Percentiles rank a stretch among this genome's conserved stretches.
These are phyloP conservation scores for Colletotrichum simmondsii DNA, from an alignment of 2,329 filamentous ascomycete genomes.

Conservation along the genomic window DNA sequence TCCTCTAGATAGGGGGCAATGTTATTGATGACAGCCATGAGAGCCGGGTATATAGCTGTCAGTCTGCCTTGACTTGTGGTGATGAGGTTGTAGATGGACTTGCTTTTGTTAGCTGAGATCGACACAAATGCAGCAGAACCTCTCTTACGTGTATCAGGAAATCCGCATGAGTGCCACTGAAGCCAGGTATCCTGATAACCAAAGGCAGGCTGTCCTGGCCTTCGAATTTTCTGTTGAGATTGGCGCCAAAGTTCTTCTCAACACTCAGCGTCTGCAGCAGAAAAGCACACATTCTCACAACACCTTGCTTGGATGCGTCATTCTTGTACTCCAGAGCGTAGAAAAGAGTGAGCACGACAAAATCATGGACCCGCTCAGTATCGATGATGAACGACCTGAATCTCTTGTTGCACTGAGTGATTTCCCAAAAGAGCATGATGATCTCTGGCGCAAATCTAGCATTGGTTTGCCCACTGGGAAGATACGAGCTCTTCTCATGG, in stretches of 20 bases:
- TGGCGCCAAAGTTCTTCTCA: slow-evolving; percentile 88
- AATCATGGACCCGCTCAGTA: slow-evolving; percentile 92
- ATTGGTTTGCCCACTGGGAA: slow-evolving; percentile 84
- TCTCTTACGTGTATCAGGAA: slow-evolving; percentile 85
- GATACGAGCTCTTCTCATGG: slow-evolving; percentile 87
- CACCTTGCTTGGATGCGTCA: slow-evolving; percentile 87
- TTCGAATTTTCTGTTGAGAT: slow-evolving; percentile 89
- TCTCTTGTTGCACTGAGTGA: slow-evolving; percentile 95
- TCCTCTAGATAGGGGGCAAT: slow-evolving; percentile 86
- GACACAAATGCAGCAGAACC: not conserved
- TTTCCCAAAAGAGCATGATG: slow-evolving; percentile 97
- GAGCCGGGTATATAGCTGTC: slow-evolving; percentile 89
- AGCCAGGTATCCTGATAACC: slow-evolving; percentile 84
- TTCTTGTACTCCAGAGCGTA: slow-evolving; percentile 91
- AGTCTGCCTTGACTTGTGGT: slow-evolving; percentile 91
- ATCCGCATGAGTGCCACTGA: slow-evolving; percentile 91
- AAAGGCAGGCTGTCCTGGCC: slow-evolving; percentile 87
- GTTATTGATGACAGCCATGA: slow-evolving; percentile 94
- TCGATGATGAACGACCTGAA: slow-evolving; percentile 98
- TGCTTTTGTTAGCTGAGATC: slow-evolving; percentile 24
- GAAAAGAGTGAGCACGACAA: slow-evolving; percentile 89
- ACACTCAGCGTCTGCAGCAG: slow-evolving; percentile 94
- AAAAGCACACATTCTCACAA: slow-evolving; percentile 98
- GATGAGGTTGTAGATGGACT: slow-evolving; percentile 93
- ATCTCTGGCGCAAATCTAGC: slow-evolving; percentile 93